These are phyloP conservation scores for Rhodotorula babjevae DNA, from an alignment of 768 basidiomycete species.

Conservation along the genomic window DNA sequence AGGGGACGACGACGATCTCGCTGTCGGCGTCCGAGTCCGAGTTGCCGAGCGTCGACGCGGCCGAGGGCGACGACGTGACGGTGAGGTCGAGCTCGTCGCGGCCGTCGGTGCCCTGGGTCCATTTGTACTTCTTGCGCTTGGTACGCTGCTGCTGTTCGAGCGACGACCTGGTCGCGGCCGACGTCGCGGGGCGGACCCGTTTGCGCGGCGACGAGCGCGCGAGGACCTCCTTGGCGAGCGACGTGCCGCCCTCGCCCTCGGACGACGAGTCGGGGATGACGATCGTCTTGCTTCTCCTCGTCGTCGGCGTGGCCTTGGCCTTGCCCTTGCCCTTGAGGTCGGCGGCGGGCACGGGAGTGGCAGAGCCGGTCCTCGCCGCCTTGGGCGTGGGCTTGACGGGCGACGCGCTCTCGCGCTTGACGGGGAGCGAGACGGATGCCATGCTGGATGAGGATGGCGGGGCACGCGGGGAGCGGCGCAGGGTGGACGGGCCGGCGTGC, in stretches of 20 bases:
- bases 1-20: neutral
- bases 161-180: too few relatives aligned
- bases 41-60: neutral
- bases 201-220: neutral
- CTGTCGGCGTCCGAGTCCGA: neutral
- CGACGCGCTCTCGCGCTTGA: neutral
- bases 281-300: too few relatives aligned
- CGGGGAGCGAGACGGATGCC: too few relatives aligned
- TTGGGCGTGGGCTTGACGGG: neutral
- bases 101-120: neutral
- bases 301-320: neutral
- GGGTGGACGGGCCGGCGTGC: too few relatives aligned
- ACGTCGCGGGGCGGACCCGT: neutral
- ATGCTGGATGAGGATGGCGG: too few relatives aligned
- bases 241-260: neutral
- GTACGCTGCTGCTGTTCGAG: neutral
- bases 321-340: neutral
- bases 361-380: neutral
- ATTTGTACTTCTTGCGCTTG: neutral
- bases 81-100: slow-evolving; percentile 12
- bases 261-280: neutral
- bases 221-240: neutral
- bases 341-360: neutral
- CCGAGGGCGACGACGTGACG: neutral
- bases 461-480: too few relatives aligned